Base-by-base conservation (phyloP, 768 basidiomycete genomes). In the Mycena galopus region DNA sequence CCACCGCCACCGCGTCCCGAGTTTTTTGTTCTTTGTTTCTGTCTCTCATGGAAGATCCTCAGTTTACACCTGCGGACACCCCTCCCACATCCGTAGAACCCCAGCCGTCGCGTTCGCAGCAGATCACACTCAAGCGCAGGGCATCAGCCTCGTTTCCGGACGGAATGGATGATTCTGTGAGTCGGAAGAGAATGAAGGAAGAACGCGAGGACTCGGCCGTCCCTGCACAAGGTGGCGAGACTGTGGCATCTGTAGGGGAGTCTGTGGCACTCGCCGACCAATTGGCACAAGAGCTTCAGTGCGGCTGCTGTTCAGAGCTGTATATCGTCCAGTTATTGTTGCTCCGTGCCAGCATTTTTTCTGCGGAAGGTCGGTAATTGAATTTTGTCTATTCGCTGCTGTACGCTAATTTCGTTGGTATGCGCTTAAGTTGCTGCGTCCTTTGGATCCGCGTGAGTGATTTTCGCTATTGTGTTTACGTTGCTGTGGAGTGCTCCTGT, bases 291-390 rank as follows among this genome's bases (percentile, higher is more conserved):
- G 94, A 95, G 79, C 86, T 96, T 47, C 92, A 94, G 74, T 96
- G 95, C 76, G 95, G 93, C 25, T 96, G 95, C 79, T 96, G 95
- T 81, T 88, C 93, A 21, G 94, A 90, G 69, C 85, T 96, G 91
- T 93, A 69, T 95, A 96, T 81, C 86, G 89, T 71, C 95, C 95
- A 3, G 94, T 96, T 19, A 84, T 95, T 32, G 93, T 96, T 62
- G 86, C 88, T 39, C 95, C 95, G 33, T 96, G 95, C 80, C 93
- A 95, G 76, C 95, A 96, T 85, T 95, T 93, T 86, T 96, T 95
- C 79, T 96, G 95, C 77, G 95, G 95, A 81, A 95, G 94, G 94
- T 94, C 81, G 69, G 83, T 76, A 59, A 19, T 58, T 63, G 0
- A 37, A 37, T 39, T 39, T 16, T 30, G 27, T 50, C 14, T 19